phyloP scores from a whole-genome alignment of 1,139 yeast species.

The Yamadazyma sp. region DNA sequence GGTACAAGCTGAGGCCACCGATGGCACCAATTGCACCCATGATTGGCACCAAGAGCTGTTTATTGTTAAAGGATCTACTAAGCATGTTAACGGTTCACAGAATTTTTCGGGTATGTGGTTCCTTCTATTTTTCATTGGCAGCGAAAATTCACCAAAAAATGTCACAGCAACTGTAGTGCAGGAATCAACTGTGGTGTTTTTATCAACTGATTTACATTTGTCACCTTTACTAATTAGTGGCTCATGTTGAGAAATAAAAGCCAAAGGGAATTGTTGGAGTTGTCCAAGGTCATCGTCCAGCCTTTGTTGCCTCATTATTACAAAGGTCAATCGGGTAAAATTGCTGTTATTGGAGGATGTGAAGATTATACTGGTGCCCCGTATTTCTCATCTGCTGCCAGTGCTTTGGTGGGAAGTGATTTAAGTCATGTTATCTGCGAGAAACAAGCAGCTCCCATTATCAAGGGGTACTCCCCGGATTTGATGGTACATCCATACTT shows the following conservation, averaged over 20 bases:
- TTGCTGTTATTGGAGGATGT: slow-evolving; percentile 90
- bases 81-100: no score
- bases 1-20: slow-evolving; percentile 53
- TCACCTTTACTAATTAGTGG: no score
- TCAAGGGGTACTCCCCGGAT: slow-evolving; percentile 88
- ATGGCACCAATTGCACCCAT: slow-evolving; percentile 28
- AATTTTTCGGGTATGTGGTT: slow-evolving; percentile 1
- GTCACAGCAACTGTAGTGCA: slow-evolving; percentile 1
- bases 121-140: neutral
- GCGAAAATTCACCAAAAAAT: neutral
- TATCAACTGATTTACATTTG: neutral
- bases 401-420: slow-evolving; percentile 85
- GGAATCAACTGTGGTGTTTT: neutral
- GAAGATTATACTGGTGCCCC: slow-evolving; percentile 98
- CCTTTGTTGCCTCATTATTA: slow-evolving; percentile 73
- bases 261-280: slow-evolving; percentile 47
- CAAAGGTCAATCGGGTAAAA: slow-evolving; percentile 91
- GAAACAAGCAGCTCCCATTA: slow-evolving; percentile 69
- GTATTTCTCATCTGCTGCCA: slow-evolving; percentile 80
- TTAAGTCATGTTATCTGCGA: slow-evolving; percentile 88
- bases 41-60: slow-evolving; percentile 10
- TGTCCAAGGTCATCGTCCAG: slow-evolving; percentile 63
- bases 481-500: slow-evolving; percentile 95
- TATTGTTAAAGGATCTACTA: slow-evolving; percentile 9
- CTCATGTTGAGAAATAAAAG: slow-evolving; percentile 32